Evolutionary conservation across 345 rosid species (phyloP).

Genomic region (Toxicodendron radicans): DNA sequence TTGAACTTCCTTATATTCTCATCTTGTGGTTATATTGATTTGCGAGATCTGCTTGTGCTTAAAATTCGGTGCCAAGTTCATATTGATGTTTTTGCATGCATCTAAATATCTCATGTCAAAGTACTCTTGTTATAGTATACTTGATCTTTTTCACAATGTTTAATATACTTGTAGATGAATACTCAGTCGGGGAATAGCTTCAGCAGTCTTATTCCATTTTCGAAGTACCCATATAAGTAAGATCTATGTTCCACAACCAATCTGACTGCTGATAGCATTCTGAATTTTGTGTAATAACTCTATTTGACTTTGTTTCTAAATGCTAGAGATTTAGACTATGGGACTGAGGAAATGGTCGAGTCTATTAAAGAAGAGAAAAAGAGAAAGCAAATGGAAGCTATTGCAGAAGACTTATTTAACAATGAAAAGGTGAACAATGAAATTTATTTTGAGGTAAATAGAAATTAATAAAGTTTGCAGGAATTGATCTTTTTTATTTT

Average conservation of each 20-base stretch:
- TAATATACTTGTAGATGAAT: conserved; percentile 41
- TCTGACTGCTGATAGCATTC: background rate
- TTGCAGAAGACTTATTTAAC: conserved; percentile 83
- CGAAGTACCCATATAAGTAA: conserved; percentile 84
- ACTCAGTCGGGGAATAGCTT: conserved; percentile 86
- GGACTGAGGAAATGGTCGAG: conserved; percentile 47
- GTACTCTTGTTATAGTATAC: background rate
- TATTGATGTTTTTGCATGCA: background rate
- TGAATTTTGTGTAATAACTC: background rate
- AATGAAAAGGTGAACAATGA: conserved; percentile 54
- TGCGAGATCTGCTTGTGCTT: background rate
- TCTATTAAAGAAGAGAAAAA: conserved; percentile 76
- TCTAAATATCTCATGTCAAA: background rate
- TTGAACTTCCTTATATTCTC: too few species aligned
- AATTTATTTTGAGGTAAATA: background rate
- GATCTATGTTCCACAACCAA: conserved; percentile 22
- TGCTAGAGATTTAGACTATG: conserved; percentile 52
- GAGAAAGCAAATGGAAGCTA: conserved; percentile 82
- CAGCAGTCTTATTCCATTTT: conserved; percentile 75
- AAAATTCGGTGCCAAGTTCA: background rate
- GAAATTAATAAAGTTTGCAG: conserved; percentile 4
- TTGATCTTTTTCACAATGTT: background rate
- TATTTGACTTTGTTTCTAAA: background rate
- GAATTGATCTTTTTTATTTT: conserved; percentile 9
- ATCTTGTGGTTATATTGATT: too few species aligned